Evolutionary conservation across 148 eudicot species (phyloP).

Genomic region (Nepenthes mirabilis): DNA sequence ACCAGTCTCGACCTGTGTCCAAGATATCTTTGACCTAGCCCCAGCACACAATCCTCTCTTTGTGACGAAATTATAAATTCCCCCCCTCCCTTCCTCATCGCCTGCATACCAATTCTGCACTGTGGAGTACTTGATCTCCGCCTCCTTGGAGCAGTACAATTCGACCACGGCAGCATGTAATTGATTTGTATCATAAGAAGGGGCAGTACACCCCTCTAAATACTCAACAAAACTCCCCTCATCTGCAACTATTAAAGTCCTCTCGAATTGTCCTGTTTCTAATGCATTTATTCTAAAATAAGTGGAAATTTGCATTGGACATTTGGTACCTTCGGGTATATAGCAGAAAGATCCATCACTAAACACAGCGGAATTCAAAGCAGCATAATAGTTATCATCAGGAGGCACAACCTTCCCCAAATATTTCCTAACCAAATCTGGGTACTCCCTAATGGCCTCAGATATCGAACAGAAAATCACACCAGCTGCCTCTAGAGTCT

Average conservation of each 20-base stretch:
- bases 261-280: slow-evolving; percentile 92
- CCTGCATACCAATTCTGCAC: slow-evolving; percentile 98
- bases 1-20: slow-evolving; percentile 97
- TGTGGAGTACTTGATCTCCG: slow-evolving; percentile 78
- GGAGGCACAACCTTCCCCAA: slow-evolving; percentile 67
- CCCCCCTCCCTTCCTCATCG: slow-evolving; percentile 80
- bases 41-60: slow-evolving; percentile 93
- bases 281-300: slow-evolving; percentile 87
- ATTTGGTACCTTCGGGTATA: slow-evolving; percentile 58
- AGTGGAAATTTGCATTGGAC: slow-evolving; percentile 95
- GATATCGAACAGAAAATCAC: slow-evolving; percentile 93
- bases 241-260: slow-evolving; percentile 84
- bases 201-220: slow-evolving; percentile 93
- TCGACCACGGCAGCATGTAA: slow-evolving; percentile 93
- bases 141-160: slow-evolving; percentile 58
- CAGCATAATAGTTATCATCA: slow-evolving; percentile 83
- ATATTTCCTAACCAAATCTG: slow-evolving; percentile 67
- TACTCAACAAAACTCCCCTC: slow-evolving; percentile 90
- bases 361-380: slow-evolving; percentile 86
- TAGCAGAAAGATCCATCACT: slow-evolving; percentile 97
- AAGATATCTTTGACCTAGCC: slow-evolving; percentile 70
- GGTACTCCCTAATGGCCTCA: slow-evolving; percentile 77
- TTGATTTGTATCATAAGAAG: slow-evolving; percentile 79
- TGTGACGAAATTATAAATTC: slow-evolving; percentile 87
- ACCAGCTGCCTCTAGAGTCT: slow-evolving; percentile 58